phyloP scores from a whole-genome alignment of 805 yeast species.

The Metschnikowia noctiluminum region DNA sequence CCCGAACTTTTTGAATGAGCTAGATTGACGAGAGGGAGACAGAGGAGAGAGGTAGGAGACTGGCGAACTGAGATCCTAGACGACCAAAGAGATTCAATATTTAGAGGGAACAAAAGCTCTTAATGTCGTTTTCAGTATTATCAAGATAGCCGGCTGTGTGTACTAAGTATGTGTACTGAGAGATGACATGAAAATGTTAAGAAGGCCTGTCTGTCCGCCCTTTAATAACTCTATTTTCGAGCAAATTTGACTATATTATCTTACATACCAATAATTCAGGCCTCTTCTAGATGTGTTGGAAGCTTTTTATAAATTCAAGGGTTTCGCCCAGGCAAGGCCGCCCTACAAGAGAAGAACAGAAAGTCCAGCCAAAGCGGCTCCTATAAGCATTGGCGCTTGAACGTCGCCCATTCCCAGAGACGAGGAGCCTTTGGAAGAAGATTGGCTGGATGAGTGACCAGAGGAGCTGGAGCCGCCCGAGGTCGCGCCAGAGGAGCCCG shows the following conservation, averaged over 20 bases:
- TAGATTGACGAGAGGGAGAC: slow-evolving; percentile 1
- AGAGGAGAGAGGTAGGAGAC: background rate
- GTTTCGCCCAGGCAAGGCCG: background rate
- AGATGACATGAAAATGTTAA: too few species aligned
- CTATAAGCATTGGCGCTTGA: slow-evolving; percentile 4
- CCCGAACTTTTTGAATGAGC: slow-evolving; percentile 68
- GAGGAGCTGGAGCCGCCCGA: background rate
- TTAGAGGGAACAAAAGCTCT: too few species aligned
- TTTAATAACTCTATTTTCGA: too few species aligned
- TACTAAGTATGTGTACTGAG: too few species aligned
- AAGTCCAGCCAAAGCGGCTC: slow-evolving; percentile 12
- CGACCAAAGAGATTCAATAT: too few species aligned
- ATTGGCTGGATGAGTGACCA: background rate
- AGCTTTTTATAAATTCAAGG: too few species aligned
- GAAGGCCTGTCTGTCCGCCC: too few species aligned
- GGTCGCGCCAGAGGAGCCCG: background rate
- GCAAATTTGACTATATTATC: too few species aligned
- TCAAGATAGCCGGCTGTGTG: too few species aligned
- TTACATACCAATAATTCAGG: too few species aligned
- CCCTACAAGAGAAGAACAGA: slow-evolving; percentile 11
- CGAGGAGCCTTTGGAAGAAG: background rate
- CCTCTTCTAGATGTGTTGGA: too few species aligned
- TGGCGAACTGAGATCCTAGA: background rate
- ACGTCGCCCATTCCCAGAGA: slow-evolving; percentile 2
- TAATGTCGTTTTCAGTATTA: too few species aligned